Conservation (phyloP, 106 monocot species). For the Vanilla planifolia region DNA sequence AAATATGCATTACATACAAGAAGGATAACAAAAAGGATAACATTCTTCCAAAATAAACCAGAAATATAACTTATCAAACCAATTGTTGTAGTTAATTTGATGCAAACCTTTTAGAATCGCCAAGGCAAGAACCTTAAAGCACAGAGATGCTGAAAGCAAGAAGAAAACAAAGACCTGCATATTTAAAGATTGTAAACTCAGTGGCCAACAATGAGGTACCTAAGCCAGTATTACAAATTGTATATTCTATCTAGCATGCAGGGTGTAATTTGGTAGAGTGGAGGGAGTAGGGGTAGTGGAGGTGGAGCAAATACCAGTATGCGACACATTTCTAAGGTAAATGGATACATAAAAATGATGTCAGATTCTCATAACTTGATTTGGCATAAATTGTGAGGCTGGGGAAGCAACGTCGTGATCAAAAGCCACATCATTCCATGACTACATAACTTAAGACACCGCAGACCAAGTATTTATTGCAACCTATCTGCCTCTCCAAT, state of each 20-base stretch:
- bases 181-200: constrained; percentile 7
- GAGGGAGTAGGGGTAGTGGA: too few species aligned
- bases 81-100: not conserved
- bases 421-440: not conserved
- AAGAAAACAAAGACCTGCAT: constrained; percentile 69
- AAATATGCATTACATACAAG: not conserved
- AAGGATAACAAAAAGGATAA: not conserved
- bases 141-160: constrained; percentile 25
- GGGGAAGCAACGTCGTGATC: too few species aligned
- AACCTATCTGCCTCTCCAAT: constrained; percentile 91
- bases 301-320: too few species aligned
- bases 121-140: constrained; percentile 42
- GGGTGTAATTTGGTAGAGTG: not conserved
- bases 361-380: too few species aligned
- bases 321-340: too few species aligned
- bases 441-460: not conserved
- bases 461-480: constrained; percentile 77
- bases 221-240: not conserved
- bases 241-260: too few species aligned
- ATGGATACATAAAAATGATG: too few species aligned
- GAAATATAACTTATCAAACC: not conserved
- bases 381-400: too few species aligned
- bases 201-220: not conserved
- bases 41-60: too few species aligned
- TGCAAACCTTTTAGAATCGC: constrained; percentile 47